Conservation (phyloP, 2,329 filamentous ascomycete species). For the Colletotrichum incanum region DNA sequence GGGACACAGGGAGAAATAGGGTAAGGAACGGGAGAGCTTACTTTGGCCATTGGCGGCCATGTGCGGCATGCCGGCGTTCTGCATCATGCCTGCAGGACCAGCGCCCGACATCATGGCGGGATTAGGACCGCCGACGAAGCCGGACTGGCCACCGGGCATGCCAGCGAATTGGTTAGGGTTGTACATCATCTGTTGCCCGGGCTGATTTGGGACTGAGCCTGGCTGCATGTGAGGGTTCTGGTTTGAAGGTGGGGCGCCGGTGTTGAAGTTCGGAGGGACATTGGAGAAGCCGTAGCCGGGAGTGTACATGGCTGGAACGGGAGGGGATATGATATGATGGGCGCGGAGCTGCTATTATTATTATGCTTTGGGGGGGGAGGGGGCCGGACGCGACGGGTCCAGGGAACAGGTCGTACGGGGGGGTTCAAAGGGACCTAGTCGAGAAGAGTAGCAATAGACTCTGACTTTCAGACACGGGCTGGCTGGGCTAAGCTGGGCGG, state of each 20-base stretch:
- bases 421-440: slow-evolving; percentile 31
- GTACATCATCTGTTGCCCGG: slow-evolving; percentile 71
- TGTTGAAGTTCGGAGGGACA: slow-evolving; percentile 68
- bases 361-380: slow-evolving; percentile 41
- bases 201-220: slow-evolving; percentile 57
- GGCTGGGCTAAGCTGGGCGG: slow-evolving; percentile 36
- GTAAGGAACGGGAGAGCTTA: slow-evolving; percentile 59
- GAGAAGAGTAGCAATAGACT: slow-evolving; percentile 38
- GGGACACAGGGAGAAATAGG: slow-evolving; percentile 38
- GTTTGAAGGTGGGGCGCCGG: slow-evolving; percentile 60
- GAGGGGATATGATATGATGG: slow-evolving; percentile 37
- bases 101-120: slow-evolving; percentile 69
- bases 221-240: slow-evolving; percentile 65
- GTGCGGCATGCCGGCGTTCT: slow-evolving; percentile 71
- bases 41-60: slow-evolving; percentile 74
- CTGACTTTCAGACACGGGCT: slow-evolving; percentile 31
- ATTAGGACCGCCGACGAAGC: slow-evolving; percentile 66
- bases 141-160: slow-evolving; percentile 64
- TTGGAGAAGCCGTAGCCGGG: slow-evolving; percentile 67
- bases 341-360: slow-evolving; percentile 41
- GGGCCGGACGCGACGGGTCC: slow-evolving; percentile 27
- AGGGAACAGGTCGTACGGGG: slow-evolving; percentile 27
- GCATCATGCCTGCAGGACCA: slow-evolving; percentile 75
- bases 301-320: slow-evolving; percentile 65
- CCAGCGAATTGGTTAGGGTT: slow-evolving; percentile 70